Evolutionary conservation across 176 grass and related monocot genomes (phyloP).

Genomic region (Sorghum bicolor): DNA sequence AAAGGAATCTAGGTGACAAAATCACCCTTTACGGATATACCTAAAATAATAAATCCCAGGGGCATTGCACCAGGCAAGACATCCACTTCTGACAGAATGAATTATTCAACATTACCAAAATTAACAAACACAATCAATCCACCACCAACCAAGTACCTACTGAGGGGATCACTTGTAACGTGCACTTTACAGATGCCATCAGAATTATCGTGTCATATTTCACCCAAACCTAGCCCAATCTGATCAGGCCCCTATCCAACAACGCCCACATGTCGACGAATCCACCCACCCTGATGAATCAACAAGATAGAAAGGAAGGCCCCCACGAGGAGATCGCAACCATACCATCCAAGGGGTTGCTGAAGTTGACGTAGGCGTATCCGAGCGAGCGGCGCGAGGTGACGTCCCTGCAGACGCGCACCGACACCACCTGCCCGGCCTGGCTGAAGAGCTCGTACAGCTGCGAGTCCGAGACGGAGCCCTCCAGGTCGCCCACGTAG

Average conservation of each 20-base stretch:
- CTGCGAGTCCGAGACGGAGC: slow-evolving; percentile 61
- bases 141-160: background rate
- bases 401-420: slow-evolving; percentile 85
- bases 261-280: background rate
- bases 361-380: slow-evolving; percentile 97
- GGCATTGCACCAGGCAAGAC: background rate
- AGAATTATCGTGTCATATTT: background rate
- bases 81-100: background rate
- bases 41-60: background rate
- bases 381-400: slow-evolving; percentile 72
- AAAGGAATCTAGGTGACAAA: background rate
- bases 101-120: background rate
- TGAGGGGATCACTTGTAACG: background rate
- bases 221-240: background rate
- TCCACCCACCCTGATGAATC: background rate
- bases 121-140: background rate
- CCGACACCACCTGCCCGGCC: slow-evolving; percentile 71
- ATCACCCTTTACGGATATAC: background rate
- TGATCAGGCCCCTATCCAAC: slow-evolving; percentile 1
- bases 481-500: slow-evolving; percentile 92
- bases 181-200: background rate
- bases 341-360: slow-evolving; percentile 67
- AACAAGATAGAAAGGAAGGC: background rate
- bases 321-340: background rate
- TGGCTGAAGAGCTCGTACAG: slow-evolving; percentile 84